Percentiles rank a stretch among this genome's conserved stretches.
Conservation (phyloP, 176 grass and related monocot species). For the Aegilops tauschii region DNA sequence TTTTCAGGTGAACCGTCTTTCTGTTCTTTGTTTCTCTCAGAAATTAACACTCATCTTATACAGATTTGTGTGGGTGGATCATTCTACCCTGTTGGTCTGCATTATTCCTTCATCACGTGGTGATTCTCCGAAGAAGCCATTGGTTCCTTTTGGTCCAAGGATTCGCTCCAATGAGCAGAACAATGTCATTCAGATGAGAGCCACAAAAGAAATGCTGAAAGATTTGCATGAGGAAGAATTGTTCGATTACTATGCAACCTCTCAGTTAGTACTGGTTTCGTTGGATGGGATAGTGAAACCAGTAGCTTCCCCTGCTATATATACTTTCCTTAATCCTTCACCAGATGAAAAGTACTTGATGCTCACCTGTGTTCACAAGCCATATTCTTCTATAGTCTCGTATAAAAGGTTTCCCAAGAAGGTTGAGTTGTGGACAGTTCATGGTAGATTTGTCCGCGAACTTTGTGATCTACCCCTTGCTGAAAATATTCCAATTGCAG, state of each 20-base stretch:
- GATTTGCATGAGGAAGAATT: constrained; percentile 75
- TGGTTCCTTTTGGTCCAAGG: constrained; percentile 62
- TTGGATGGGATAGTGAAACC: constrained; percentile 54
- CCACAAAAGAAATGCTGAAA: constrained; percentile 70
- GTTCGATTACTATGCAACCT: constrained; percentile 76
- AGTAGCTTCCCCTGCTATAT: constrained; percentile 57
- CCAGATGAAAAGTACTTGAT: constrained; percentile 78
- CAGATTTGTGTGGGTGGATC: constrained; percentile 79
- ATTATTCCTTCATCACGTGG: constrained; percentile 60
- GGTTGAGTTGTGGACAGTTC: constrained; percentile 70
- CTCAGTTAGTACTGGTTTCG: constrained; percentile 56
- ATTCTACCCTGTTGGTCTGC: constrained; percentile 63
- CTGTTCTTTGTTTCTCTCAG: not conserved
- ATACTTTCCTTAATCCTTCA: constrained; percentile 74
- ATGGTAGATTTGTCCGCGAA: constrained; percentile 68
- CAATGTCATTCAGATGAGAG: constrained; percentile 61
- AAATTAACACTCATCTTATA: constrained; percentile 3
- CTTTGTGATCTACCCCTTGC: constrained; percentile 82
- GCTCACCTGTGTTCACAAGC: constrained; percentile 59
- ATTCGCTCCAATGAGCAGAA: constrained; percentile 80
- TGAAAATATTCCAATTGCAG: constrained; percentile 82
- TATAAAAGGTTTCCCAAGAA: constrained; percentile 85
- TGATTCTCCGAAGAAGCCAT: constrained; percentile 55
- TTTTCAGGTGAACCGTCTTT: constrained; percentile 8
- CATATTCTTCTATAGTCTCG: constrained; percentile 70